Percentiles rank a stretch among this genome's conserved stretches.
Conservation (phyloP, 495 filamentous ascomycete species). For the Mycothermus thermophilus region DNA sequence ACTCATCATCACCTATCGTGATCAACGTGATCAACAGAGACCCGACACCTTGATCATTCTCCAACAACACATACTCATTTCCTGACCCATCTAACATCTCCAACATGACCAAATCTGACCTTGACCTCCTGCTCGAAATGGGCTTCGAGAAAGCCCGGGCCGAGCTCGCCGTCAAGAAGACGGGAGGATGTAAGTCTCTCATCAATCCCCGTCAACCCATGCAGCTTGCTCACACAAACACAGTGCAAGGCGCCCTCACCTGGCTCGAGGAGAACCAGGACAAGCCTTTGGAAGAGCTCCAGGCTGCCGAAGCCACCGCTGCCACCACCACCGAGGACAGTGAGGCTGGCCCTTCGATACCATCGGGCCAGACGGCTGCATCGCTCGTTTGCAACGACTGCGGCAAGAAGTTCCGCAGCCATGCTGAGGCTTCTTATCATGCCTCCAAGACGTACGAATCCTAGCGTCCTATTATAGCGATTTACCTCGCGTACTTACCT, state of each 20-base stretch:
- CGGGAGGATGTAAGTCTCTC: conserved; percentile 51
- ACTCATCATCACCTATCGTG: too few relatives aligned
- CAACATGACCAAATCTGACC: conserved; percentile 54
- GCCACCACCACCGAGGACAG: conserved; percentile 26
- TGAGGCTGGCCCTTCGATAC: conserved; percentile 36
- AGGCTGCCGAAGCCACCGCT: conserved; percentile 22
- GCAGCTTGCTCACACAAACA: background rate
- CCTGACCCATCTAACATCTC: too few relatives aligned
- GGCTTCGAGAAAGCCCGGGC: conserved; percentile 77
- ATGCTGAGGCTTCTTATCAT: conserved; percentile 75
- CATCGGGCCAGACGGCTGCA: conserved; percentile 40
- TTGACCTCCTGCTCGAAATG: conserved; percentile 81
- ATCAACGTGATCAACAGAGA: too few relatives aligned
- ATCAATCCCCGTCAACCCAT: background rate
- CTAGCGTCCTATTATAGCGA: background rate
- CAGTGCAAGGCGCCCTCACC: conserved; percentile 79
- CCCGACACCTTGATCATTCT: too few relatives aligned
- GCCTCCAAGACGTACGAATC: conserved; percentile 60
- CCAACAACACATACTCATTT: too few relatives aligned
- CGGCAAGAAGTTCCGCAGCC: conserved; percentile 73
- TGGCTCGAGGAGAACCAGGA: conserved; percentile 89
- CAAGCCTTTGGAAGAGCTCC: conserved; percentile 64
- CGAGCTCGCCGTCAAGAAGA: conserved; percentile 66
- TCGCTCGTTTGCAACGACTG: conserved; percentile 75
- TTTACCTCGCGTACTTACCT: background rate